phyloP scores from a whole-genome alignment of 345 rosid genomes.

The Lenwebbia sp. region DNA sequence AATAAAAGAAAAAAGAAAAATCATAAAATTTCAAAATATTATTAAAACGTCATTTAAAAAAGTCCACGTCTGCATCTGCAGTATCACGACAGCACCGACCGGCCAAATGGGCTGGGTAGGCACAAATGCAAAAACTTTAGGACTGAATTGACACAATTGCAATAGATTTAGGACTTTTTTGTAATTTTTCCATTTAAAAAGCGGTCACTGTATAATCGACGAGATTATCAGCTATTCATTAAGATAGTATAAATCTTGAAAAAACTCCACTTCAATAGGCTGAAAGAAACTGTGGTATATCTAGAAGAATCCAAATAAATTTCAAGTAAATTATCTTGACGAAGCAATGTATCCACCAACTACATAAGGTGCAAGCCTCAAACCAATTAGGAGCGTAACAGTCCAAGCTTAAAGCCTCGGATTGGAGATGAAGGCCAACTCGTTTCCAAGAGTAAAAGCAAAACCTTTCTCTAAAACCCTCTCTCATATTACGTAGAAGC shows the following conservation, averaged over 20 bases:
- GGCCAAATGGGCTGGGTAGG: no score
- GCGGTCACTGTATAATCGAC: not conserved
- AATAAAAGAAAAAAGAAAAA: no score
- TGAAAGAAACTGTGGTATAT: not conserved
- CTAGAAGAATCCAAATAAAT: not conserved
- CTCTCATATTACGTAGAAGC: constrained; percentile 14
- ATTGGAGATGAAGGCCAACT: not conserved
- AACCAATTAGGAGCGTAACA: not conserved
- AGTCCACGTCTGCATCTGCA: no score
- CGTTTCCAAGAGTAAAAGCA: not conserved
- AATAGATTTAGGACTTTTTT: no score
- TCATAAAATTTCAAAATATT: no score
- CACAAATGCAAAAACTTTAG: no score
- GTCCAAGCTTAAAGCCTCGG: not conserved
- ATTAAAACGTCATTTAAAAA: no score
- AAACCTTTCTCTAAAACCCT: not conserved
- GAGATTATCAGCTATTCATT: not conserved
- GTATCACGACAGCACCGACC: no score
- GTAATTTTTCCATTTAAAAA: not conserved
- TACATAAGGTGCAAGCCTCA: not conserved
- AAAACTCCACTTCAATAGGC: not conserved
- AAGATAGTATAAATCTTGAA: not conserved
- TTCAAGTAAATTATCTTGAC: not conserved
- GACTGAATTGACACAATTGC: no score
- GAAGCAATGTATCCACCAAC: not conserved